Conservation (phyloP, 495 filamentous ascomycete genomes). For the Penicillium goetzii region DNA sequence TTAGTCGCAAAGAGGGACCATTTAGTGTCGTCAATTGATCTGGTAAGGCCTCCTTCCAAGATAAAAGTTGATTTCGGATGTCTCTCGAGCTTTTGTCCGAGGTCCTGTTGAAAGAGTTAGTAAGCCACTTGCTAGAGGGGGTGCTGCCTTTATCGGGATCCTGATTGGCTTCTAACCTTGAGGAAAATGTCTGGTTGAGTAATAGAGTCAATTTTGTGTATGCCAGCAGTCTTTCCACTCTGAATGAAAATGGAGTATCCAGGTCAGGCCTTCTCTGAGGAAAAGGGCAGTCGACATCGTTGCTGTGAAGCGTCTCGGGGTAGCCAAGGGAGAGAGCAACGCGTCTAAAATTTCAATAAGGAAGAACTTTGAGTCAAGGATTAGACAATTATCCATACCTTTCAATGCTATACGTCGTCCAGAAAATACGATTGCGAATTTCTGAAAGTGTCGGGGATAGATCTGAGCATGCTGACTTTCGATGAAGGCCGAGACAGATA, state of each 20-base stretch:
- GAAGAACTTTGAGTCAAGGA: too few species aligned
- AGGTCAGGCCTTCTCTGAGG: conserved; percentile 1
- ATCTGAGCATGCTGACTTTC: conserved; percentile 7
- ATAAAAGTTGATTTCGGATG: conserved; percentile 11
- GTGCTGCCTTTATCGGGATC: too few species aligned
- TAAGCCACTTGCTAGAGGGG: too few species aligned
- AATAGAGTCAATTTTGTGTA: conserved; percentile 11
- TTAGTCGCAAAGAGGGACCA: conserved; percentile 2
- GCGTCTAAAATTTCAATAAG: conserved; percentile 5
- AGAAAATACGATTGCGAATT: conserved; percentile 7
- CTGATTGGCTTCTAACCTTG: neutral
- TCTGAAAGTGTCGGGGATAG: conserved; percentile 10
- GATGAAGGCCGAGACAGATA: conserved; percentile 7
- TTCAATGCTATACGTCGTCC: conserved; percentile 8
- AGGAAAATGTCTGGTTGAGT: conserved; percentile 4
- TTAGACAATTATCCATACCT: neutral
- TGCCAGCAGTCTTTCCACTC: conserved; percentile 9
- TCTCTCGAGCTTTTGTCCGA: conserved; percentile 5
- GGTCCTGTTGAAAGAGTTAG: conserved; percentile 7
- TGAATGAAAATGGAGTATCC: conserved; percentile 1
- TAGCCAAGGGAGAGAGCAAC: conserved; percentile 12
- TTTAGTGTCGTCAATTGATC: conserved; percentile 7
- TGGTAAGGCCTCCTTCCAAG: conserved; percentile 6
- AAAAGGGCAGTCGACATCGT: conserved; percentile 8
- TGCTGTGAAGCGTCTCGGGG: conserved; percentile 8